Evolutionary conservation across 2,329 filamentous ascomycete genomes (phyloP).

Genomic region (Scortechinia acanthostroma): DNA sequence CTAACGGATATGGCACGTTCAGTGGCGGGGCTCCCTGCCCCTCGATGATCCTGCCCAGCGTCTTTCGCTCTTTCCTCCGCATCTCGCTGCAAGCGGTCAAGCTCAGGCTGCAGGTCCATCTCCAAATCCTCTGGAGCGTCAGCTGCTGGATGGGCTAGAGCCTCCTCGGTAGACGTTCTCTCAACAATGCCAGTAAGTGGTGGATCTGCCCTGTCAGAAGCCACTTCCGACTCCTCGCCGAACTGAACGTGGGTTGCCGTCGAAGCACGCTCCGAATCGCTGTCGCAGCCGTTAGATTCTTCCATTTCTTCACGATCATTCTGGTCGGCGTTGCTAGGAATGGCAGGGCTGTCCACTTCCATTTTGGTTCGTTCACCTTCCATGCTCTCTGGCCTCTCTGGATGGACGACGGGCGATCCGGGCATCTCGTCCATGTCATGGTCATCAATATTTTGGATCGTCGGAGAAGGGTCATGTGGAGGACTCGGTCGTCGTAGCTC

Average conservation of each 20-base stretch:
- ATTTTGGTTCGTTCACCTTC: not conserved
- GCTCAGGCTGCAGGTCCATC: not conserved
- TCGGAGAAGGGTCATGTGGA: not conserved
- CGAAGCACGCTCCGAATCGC: too few species aligned
- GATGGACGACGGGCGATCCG: not conserved
- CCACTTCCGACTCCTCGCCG: not conserved
- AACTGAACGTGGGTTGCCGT: too few species aligned
- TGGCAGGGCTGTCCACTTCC: too few species aligned
- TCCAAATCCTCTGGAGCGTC: not conserved
- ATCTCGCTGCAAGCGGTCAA: not conserved
- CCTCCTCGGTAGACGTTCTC: not conserved
- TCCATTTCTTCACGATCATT: too few species aligned
- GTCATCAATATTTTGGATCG: not conserved
- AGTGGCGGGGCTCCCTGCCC: not conserved
- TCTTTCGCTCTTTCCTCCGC: conserved; percentile 1
- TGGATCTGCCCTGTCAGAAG: not conserved
- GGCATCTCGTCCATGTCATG: not conserved
- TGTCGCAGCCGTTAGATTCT: too few species aligned
- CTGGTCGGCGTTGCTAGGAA: too few species aligned
- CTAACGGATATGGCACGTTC: not conserved
- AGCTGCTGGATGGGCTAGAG: not conserved
- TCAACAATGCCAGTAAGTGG: too few species aligned
- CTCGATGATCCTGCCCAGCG: not conserved
- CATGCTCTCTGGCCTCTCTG: not conserved
- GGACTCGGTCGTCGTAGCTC: not conserved